Base-by-base conservation (phyloP, 202 grass and related monocot genomes). In the Saccharum hybrid region DNA sequence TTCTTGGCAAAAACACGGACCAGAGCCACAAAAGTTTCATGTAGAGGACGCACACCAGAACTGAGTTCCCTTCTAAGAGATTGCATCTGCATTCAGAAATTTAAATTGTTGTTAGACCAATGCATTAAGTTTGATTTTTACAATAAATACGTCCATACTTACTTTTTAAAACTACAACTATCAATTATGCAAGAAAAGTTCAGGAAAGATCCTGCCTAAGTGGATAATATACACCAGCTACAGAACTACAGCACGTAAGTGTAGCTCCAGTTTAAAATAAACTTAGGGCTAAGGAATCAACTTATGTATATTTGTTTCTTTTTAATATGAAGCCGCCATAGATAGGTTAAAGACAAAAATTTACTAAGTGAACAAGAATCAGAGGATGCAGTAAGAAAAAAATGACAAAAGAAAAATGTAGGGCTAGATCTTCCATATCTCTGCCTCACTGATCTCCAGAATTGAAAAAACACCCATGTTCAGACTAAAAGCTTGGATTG, bases 61-160 rank as follows among this genome's bases (percentile, higher is more conserved):
- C 95, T 94, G 68, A 98, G 84, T 79, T 94, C 95, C 75, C 95
- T 94, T 88, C 95, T 94, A 82, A 98, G 84, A 85, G 95, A 87
- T 66, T 93, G 90, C 95, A 98, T 98, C 95, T 98, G 90, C 84
- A 91, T 80, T 63, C 12, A 66, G 40, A 77, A 86, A 83, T 69
- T 15, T 39, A 66, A 54, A 59, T 30, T 51, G 66, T 72, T 68
- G 19, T 61, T 74, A 79, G 48, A 23, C 61, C 41, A 68, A 48
- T 10, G 22, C 30, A 48, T 86, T 21, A 38, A 66, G 36, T 72
- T 82, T 21, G 38, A 66, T 57, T 66, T 10, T 46, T 73, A 83
- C n/a, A 19, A 72, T 14, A 77, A 41, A 86, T 6, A 71, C 22
- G 2, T 49, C 26, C 37, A 46, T 74, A 12, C 26, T n/a, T n/a